A percentile compares a stretch with the other conserved stretches of the same genome.
These are phyloP conservation scores for Lecanicillium sp. DNA, from an alignment of 2,329 filamentous ascomycete species.

Conservation along the genomic window DNA sequence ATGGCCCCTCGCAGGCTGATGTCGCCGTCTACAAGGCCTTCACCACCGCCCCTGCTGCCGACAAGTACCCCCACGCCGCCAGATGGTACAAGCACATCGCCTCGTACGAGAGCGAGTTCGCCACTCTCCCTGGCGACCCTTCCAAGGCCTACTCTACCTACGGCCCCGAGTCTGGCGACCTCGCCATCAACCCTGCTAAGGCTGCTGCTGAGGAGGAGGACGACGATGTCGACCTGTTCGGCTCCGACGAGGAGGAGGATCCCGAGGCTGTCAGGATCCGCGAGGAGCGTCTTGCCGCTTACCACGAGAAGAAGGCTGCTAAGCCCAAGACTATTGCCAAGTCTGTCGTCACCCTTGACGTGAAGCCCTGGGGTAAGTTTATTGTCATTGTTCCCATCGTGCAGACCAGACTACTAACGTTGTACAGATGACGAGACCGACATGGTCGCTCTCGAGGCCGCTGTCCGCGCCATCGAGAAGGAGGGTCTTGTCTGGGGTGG, in stretches of 20 bases:
- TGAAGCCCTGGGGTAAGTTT: slow-evolving; percentile 96
- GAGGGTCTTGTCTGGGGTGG: slow-evolving; percentile 96
- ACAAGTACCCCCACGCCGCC: slow-evolving; percentile 88
- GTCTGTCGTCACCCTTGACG: slow-evolving; percentile 90
- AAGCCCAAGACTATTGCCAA: slow-evolving; percentile 92
- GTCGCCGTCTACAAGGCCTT: slow-evolving; percentile 92
- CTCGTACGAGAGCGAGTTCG: slow-evolving; percentile 88
- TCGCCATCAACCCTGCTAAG: slow-evolving; percentile 80
- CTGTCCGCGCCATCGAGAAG: slow-evolving; percentile 78
- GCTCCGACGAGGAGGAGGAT: slow-evolving; percentile 90
- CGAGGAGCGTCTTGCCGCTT: slow-evolving; percentile 86
- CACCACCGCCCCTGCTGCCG: slow-evolving; percentile 64
- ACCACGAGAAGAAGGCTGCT: slow-evolving; percentile 93
- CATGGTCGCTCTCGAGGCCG: slow-evolving; percentile 73
- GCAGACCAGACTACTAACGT: slow-evolving; percentile 20
- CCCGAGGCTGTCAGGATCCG: slow-evolving; percentile 76
- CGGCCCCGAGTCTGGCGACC: slow-evolving; percentile 74
- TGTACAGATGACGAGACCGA: slow-evolving; percentile 80
- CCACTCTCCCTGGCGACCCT: slow-evolving; percentile 82
- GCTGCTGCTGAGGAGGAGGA: slow-evolving; percentile 65
- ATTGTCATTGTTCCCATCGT: not conserved
- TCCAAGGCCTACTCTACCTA: slow-evolving; percentile 85
- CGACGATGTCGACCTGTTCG: slow-evolving; percentile 89
- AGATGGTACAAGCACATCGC: slow-evolving; percentile 99
- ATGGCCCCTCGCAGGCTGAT: slow-evolving; percentile 83